Evolutionary conservation across 768 basidiomycete genomes (phyloP).

Genomic region (Naematelia encephala): DNA sequence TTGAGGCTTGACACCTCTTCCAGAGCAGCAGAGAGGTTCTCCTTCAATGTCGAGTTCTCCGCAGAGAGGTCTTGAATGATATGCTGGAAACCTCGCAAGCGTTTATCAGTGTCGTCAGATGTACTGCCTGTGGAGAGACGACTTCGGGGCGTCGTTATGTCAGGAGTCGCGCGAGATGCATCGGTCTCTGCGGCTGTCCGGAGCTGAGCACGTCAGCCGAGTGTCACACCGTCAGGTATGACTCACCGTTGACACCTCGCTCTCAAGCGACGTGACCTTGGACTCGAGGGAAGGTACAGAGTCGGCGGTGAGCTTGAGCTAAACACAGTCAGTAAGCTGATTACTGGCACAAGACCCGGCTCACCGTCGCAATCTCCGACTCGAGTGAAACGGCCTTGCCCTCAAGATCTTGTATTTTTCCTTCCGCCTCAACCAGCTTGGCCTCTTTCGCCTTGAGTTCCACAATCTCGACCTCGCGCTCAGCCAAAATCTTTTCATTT

Average conservation of each 20-base stretch:
- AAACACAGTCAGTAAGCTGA: not conserved
- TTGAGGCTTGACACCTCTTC: constrained; percentile 73
- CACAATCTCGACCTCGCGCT: constrained; percentile 60
- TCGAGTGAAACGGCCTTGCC: constrained; percentile 33
- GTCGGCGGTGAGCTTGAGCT: constrained; percentile 13
- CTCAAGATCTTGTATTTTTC: constrained; percentile 19
- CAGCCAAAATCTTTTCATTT: constrained; percentile 58
- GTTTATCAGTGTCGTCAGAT: constrained; percentile 32
- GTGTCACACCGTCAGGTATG: not conserved
- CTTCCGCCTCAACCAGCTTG: constrained; percentile 35
- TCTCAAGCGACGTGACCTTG: not conserved
- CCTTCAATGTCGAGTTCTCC: constrained; percentile 64
- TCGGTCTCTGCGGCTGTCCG: not conserved
- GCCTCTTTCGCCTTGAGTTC: constrained; percentile 58
- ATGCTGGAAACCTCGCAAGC: constrained; percentile 54
- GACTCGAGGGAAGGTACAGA: not conserved
- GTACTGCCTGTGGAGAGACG: constrained; percentile 25
- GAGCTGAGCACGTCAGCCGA: not conserved
- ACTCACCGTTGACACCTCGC: not conserved
- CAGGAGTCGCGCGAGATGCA: not conserved
- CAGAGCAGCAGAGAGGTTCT: constrained; percentile 68
- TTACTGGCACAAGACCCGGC: constrained; percentile 8
- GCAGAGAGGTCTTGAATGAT: constrained; percentile 85
- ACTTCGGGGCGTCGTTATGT: not conserved
- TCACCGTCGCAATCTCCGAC: constrained; percentile 27